Evolutionary conservation across 176 grass and related monocot genomes (phyloP).

Genomic region (Lolium multiflorum): DNA sequence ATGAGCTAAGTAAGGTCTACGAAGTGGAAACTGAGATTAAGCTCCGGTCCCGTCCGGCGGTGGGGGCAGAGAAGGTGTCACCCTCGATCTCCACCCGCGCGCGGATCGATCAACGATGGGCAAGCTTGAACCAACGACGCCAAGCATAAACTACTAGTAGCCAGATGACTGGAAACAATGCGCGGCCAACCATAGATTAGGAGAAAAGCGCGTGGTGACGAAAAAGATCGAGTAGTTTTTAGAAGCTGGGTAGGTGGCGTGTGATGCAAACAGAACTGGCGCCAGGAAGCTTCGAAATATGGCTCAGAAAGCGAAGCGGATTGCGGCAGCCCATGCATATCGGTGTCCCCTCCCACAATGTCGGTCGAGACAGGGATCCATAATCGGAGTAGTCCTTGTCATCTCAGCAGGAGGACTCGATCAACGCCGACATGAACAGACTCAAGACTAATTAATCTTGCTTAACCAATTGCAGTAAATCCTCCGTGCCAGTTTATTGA

Average conservation of each 20-base stretch:
- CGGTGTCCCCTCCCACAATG: background rate
- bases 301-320: background rate
- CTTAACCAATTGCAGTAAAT: too few species aligned
- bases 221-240: background rate
- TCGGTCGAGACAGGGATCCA: conserved; percentile 2
- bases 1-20: too few species aligned
- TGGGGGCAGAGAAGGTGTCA: background rate
- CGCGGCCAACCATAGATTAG: background rate
- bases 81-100: background rate
- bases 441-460: too few species aligned
- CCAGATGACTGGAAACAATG: background rate
- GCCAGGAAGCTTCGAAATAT: conserved; percentile 39
- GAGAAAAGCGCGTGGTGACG: background rate
- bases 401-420: background rate
- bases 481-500: too few species aligned
- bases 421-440: conserved; percentile 33
- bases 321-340: conserved; percentile 3
- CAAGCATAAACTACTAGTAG: background rate
- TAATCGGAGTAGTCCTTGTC: background rate
- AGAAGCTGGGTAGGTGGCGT: background rate
- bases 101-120: background rate
- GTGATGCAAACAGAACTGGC: background rate
- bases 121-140: background rate
- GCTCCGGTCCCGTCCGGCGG: background rate
- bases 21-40: too few species aligned